Evolutionary conservation across 805 yeast genomes (phyloP).

Genomic region (Dipodascopsis uninucleata): DNA sequence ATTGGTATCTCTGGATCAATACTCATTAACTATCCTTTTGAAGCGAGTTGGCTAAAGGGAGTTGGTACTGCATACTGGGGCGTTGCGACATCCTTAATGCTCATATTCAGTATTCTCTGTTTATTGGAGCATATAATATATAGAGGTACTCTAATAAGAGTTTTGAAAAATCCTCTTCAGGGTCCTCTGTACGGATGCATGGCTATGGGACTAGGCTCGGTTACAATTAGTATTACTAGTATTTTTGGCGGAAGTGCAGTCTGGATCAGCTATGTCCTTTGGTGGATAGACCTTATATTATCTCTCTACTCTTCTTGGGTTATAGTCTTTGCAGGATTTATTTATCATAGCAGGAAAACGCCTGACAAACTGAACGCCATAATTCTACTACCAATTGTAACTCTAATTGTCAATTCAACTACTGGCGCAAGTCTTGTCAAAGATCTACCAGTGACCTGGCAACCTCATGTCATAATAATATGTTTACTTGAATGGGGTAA

Average conservation of each 20-base stretch:
- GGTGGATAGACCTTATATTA: constrained; percentile 65
- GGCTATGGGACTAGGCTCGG: constrained; percentile 73
- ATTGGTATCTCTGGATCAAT: constrained; percentile 67
- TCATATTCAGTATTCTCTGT: constrained; percentile 44
- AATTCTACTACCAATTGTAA: constrained; percentile 69
- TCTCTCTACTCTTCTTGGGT: constrained; percentile 61
- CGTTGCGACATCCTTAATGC: constrained; percentile 45
- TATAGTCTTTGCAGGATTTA: constrained; percentile 51
- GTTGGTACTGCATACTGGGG: constrained; percentile 63
- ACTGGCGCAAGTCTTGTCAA: constrained; percentile 57
- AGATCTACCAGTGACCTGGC: constrained; percentile 45
- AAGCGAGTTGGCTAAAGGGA: constrained; percentile 53
- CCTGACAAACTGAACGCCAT: constrained; percentile 50
- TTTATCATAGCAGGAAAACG: constrained; percentile 37
- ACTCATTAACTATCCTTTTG: constrained; percentile 63
- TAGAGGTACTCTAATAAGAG: constrained; percentile 35
- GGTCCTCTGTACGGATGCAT: constrained; percentile 72
- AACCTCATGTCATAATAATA: constrained; percentile 52
- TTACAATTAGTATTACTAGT: constrained; percentile 53
- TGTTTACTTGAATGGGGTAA: constrained; percentile 63
- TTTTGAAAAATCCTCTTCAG: constrained; percentile 43
- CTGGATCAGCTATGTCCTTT: constrained; percentile 56
- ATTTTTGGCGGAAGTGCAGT: constrained; percentile 44
- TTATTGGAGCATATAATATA: constrained; percentile 42
- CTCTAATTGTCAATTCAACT: constrained; percentile 72